Evolutionary conservation across 768 basidiomycete species (phyloP).

Genomic region (Lactarius hatsudake): DNA sequence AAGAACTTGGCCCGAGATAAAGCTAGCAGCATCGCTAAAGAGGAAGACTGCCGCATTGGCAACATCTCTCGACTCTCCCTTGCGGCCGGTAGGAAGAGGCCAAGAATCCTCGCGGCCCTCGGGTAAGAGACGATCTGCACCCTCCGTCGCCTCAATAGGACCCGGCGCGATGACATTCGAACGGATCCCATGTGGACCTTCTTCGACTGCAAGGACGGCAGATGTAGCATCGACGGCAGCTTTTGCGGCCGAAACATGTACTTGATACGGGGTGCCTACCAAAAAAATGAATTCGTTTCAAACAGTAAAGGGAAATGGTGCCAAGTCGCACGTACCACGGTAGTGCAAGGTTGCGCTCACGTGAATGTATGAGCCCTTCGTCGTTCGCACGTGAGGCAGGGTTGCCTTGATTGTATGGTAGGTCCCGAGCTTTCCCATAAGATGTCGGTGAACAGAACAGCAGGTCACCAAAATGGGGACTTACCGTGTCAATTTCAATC

Average conservation of each 20-base stretch:
- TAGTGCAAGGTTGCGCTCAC: constrained; percentile 90
- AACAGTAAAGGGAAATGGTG: background rate
- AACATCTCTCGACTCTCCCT: constrained; percentile 34
- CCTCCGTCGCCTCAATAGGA: constrained; percentile 78
- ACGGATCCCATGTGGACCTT: constrained; percentile 91
- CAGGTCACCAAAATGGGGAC: constrained; percentile 28
- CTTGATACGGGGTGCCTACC: constrained; percentile 79
- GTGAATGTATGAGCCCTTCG: constrained; percentile 82
- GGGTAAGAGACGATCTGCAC: constrained; percentile 53
- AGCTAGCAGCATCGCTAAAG: constrained; percentile 41
- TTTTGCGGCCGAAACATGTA: constrained; percentile 93
- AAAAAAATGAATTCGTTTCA: background rate
- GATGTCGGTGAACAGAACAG: background rate
- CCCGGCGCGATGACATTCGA: constrained; percentile 87
- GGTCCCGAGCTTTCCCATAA: constrained; percentile 68
- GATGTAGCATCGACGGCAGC: constrained; percentile 91
- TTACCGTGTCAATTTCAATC: constrained; percentile 87
- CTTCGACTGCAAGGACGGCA: constrained; percentile 84
- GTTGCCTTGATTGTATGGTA: constrained; percentile 96
- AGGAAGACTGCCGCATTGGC: constrained; percentile 41
- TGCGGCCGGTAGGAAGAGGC: constrained; percentile 23
- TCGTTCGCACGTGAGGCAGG: constrained; percentile 61
- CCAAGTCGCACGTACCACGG: constrained; percentile 46
- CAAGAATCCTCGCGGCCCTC: constrained; percentile 9
- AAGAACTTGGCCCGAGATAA: constrained; percentile 40